Conservation (phyloP, 179 eudicot genomes). For the Gypsophila paniculata region DNA sequence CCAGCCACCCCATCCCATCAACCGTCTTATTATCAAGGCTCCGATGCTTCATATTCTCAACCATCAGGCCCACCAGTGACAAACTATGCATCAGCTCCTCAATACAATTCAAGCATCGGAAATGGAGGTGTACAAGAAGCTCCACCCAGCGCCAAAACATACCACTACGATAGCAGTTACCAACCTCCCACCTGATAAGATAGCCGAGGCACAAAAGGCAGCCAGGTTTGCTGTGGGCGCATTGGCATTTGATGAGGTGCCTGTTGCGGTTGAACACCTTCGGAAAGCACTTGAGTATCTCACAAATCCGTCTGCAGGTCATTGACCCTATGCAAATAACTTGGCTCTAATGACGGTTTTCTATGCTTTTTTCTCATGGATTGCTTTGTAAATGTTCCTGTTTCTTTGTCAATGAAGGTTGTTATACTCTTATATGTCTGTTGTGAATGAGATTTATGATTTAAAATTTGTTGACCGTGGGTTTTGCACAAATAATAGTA, state of each 20-base stretch:
- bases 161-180: slow-evolving; percentile 67
- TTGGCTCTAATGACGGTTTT: slow-evolving; percentile 12
- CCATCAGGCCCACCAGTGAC: slow-evolving; percentile 36
- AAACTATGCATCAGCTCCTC: slow-evolving; percentile 44
- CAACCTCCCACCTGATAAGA: slow-evolving; percentile 68
- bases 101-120: slow-evolving; percentile 37
- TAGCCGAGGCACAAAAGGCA: slow-evolving; percentile 84
- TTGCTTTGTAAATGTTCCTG: slow-evolving; percentile 26
- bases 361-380: background rate
- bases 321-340: slow-evolving; percentile 27
- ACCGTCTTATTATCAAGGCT: slow-evolving; percentile 60
- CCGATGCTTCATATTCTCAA: slow-evolving; percentile 54
- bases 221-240: slow-evolving; percentile 89
- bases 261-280: slow-evolving; percentile 71
- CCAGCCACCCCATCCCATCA: slow-evolving; percentile 64
- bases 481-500: background rate
- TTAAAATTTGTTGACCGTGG: background rate
- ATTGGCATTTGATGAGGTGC: slow-evolving; percentile 85
- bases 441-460: slow-evolving; percentile 23
- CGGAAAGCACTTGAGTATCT: slow-evolving; percentile 78
- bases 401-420: slow-evolving; percentile 14
- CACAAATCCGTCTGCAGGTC: slow-evolving; percentile 70
- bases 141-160: slow-evolving; percentile 31
- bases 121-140: slow-evolving; percentile 41
- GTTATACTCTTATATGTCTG: slow-evolving; percentile 11